Conservation (phyloP, 225 moss, liverwort and hornwort genomes). For the Asterella californica region DNA sequence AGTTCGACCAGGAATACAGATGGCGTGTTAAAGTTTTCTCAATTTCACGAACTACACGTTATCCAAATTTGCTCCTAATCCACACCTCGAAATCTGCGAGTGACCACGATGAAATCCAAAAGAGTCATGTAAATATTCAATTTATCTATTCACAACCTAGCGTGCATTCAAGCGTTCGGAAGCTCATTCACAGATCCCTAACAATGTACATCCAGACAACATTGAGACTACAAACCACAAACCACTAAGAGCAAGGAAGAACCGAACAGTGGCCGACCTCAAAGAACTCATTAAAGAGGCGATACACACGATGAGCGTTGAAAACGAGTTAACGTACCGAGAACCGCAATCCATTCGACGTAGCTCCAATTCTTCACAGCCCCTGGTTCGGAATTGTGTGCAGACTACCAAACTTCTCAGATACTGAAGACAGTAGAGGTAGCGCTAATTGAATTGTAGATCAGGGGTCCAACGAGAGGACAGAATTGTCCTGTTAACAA, state of each 20-base stretch:
- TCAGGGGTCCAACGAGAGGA: conserved; percentile 82
- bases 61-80: not conserved
- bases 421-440: conserved; percentile 74
- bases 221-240: no score
- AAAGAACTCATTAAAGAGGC: not conserved
- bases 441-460: conserved; percentile 90
- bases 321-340: not conserved
- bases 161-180: not conserved
- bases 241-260: not conserved
- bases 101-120: not conserved
- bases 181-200: not conserved
- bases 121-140: not conserved
- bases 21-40: not conserved
- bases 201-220: not conserved
- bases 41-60: not conserved
- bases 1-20: not conserved
- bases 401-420: conserved; percentile 21
- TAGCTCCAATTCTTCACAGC: not conserved
- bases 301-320: not conserved
- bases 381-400: not conserved
- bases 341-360: not conserved
- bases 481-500: conserved; percentile 86
- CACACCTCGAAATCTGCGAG: conserved; percentile 8
- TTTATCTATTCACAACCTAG: not conserved
- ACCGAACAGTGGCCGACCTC: not conserved